phyloP scores from a whole-genome alignment of 179 eudicot species.

The Silene coronaria region DNA sequence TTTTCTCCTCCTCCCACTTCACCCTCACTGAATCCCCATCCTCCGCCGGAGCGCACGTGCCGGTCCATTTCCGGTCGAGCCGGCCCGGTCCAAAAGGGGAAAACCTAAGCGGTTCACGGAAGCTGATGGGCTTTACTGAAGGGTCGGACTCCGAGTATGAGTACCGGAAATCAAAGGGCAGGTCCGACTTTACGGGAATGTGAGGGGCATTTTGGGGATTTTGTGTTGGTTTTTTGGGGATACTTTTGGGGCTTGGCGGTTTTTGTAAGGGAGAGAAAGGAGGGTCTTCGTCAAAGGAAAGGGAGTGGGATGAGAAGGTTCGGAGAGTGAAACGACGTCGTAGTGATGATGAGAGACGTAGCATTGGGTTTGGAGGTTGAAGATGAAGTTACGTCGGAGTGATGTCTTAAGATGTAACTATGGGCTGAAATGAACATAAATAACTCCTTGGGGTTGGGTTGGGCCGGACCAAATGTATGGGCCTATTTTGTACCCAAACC shows the following conservation, averaged over 20 bases:
- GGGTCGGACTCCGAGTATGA: constrained; percentile 76
- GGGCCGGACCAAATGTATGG: too few species aligned
- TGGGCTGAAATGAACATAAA: too few species aligned
- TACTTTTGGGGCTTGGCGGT: constrained; percentile 15
- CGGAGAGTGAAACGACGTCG: constrained; percentile 32
- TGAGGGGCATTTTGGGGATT: constrained; percentile 25
- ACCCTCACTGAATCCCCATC: constrained; percentile 28
- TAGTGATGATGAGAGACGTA: constrained; percentile 23
- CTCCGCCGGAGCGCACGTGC: constrained; percentile 58
- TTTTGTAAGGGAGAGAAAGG: constrained; percentile 57
- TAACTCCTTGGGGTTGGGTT: too few species aligned
- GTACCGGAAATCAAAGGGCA: constrained; percentile 85
- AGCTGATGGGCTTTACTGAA: constrained; percentile 55
- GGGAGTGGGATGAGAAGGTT: constrained; percentile 20
- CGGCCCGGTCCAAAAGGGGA: constrained; percentile 95
- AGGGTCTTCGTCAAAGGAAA: constrained; percentile 54
- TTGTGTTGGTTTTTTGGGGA: constrained; percentile 10
- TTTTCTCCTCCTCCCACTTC: constrained; percentile 31
- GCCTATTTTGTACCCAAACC: too few species aligned
- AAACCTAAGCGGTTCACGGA: constrained; percentile 72
- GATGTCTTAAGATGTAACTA: too few species aligned
- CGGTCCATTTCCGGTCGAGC: constrained; percentile 82
- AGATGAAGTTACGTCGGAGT: not conserved
- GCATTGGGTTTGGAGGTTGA: constrained; percentile 28
- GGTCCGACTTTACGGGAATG: constrained; percentile 37